Evolutionary conservation across 306 rosid species (phyloP).

Genomic region (Sechiopsis laciniata): DNA sequence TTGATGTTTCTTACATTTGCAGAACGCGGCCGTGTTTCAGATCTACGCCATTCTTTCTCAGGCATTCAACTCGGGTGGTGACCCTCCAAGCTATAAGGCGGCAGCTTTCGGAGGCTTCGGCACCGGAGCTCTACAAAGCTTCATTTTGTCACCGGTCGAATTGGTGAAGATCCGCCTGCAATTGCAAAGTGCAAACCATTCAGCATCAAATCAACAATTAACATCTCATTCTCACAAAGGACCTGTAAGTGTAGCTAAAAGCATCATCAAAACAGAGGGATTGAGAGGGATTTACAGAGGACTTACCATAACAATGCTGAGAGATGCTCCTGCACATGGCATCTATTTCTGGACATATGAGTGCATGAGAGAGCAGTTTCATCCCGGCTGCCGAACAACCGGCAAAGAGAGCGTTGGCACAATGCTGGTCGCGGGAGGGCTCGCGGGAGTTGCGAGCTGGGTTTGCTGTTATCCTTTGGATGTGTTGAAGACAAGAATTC

Average conservation of each 20-base stretch:
- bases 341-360: conserved; percentile 87
- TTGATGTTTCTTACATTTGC: conserved; percentile 21
- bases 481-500: conserved; percentile 73
- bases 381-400: conserved; percentile 68
- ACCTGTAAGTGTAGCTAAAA: conserved; percentile 40
- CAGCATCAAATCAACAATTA: conserved; percentile 33
- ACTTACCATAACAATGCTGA: conserved; percentile 48
- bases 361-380: conserved; percentile 64
- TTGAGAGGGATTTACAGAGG: conserved; percentile 63
- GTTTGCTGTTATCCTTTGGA: conserved; percentile 69
- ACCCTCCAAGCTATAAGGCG: conserved; percentile 66
- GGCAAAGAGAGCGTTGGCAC: conserved; percentile 60
- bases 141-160: conserved; percentile 62
- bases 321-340: conserved; percentile 69
- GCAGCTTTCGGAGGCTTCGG: conserved; percentile 65
- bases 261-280: conserved; percentile 56
- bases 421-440: conserved; percentile 70
- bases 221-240: conserved; percentile 30
- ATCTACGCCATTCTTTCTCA: conserved; percentile 61
- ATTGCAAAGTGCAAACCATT: conserved; percentile 30
- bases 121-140: conserved; percentile 65
- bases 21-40: conserved; percentile 88
- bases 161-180: conserved; percentile 71
- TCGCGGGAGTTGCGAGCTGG: conserved; percentile 83
- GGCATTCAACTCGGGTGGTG: conserved; percentile 38